Conservation (phyloP, 2,329 filamentous ascomycete species). For the Clonostachys rhizophaga region DNA sequence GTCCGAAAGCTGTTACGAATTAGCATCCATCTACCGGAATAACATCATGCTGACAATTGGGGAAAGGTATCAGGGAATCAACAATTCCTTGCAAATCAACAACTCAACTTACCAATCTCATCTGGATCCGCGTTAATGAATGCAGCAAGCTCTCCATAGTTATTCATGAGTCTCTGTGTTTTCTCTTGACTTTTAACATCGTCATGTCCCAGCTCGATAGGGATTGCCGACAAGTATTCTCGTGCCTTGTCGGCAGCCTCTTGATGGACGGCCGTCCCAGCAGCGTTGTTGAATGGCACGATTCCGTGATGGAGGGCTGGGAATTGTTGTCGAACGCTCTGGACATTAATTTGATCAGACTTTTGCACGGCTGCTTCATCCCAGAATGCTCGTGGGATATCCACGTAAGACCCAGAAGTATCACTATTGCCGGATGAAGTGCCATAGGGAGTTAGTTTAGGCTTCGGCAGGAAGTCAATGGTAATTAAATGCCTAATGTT, state of each 20-base stretch:
- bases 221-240: conserved; percentile 61
- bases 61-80: no score
- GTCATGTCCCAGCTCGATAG: conserved; percentile 72
- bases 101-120: conserved; percentile 45
- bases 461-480: no score
- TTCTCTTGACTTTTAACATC: conserved; percentile 58
- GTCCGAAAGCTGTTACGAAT: conserved; percentile 44
- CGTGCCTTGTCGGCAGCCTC: conserved; percentile 62
- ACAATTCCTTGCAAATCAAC: no score
- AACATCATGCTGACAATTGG: no score
- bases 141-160: conserved; percentile 59
- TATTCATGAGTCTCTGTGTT: conserved; percentile 53
- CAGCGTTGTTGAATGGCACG: conserved; percentile 74
- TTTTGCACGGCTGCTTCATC: no score
- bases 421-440: no score
- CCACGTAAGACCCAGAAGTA: no score
- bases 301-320: conserved; percentile 64
- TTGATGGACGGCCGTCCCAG: conserved; percentile 66
- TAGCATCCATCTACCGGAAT: no score
- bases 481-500: no score
- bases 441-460: no score
- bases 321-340: conserved; percentile 54
- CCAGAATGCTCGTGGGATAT: no score
- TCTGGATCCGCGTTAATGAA: conserved; percentile 65
- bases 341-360: conserved; percentile 31